These are phyloP conservation scores for Salix purpurea DNA, from an alignment of 345 rosid genomes.

Conservation along the genomic window DNA sequence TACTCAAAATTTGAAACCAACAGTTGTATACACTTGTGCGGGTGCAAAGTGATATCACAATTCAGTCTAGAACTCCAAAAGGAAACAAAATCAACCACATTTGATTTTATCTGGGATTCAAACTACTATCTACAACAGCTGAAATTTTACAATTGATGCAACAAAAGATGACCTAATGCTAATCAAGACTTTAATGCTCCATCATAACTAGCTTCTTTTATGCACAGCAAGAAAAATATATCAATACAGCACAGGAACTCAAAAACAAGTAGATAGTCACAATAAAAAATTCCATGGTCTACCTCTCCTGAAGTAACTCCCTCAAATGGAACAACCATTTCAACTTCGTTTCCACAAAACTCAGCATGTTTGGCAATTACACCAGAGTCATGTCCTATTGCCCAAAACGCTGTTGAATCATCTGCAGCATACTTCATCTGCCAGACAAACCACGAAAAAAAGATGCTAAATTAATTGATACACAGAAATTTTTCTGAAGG, in stretches of 20 bases:
- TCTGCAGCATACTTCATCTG: conserved; percentile 76
- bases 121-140: neutral
- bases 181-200: conserved; percentile 1
- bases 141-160: neutral
- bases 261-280: neutral
- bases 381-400: conserved; percentile 67
- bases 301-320: conserved; percentile 78
- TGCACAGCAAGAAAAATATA: neutral
- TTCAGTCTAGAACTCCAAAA: neutral
- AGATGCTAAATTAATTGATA: neutral
- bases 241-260: neutral
- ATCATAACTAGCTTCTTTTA: neutral
- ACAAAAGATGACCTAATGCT: neutral
- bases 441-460: conserved; percentile 2
- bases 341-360: conserved; percentile 78
- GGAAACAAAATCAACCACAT: neutral
- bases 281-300: conserved; percentile 7
- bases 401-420: conserved; percentile 94
- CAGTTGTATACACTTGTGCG: neutral
- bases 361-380: conserved; percentile 71
- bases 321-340: conserved; percentile 90
- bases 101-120: neutral
- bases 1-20: neutral
- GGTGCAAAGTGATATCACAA: neutral
- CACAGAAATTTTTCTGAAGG: neutral